These are phyloP conservation scores for Irineochytrium annulatum DNA, from an alignment of 192 early-diverging fungal species.

Conservation along the genomic window DNA sequence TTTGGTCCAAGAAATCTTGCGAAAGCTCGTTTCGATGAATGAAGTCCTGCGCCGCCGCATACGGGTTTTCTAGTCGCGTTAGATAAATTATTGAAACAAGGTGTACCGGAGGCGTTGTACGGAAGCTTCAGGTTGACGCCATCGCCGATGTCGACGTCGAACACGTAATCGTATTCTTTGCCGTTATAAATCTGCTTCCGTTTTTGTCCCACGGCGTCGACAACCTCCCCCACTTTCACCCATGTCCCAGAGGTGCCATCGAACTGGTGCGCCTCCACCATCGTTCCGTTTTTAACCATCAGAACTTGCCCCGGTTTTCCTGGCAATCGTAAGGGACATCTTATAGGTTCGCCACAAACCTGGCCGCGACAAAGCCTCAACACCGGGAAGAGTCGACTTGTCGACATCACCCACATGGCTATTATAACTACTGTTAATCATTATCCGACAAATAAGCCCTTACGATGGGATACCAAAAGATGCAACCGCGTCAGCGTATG, in stretches of 20 bases:
- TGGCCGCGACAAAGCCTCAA: slow-evolving; percentile 65
- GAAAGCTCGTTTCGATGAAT: slow-evolving; percentile 74
- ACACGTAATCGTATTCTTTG: slow-evolving; percentile 95
- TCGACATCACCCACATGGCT: slow-evolving; percentile 71
- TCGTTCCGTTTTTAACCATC: slow-evolving; percentile 75
- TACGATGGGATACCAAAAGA: slow-evolving; percentile 37
- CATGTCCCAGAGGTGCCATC: slow-evolving; percentile 54
- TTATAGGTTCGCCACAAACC: slow-evolving; percentile 33
- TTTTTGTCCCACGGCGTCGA: slow-evolving; percentile 74
- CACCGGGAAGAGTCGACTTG: slow-evolving; percentile 72
- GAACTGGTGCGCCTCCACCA: slow-evolving; percentile 91
- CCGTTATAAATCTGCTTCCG: slow-evolving; percentile 80
- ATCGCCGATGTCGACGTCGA: slow-evolving; percentile 91
- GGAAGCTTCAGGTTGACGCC: slow-evolving; percentile 88
- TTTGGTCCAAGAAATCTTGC: slow-evolving; percentile 83
- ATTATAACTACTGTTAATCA: slow-evolving; percentile 36
- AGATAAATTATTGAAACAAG: neutral
- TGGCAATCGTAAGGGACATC: neutral
- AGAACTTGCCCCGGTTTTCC: slow-evolving; percentile 80
- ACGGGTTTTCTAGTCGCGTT: slow-evolving; percentile 76
- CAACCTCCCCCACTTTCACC: slow-evolving; percentile 89
- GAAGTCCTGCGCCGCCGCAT: slow-evolving; percentile 86
- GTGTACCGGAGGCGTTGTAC: slow-evolving; percentile 73
- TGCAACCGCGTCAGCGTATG: slow-evolving; percentile 41
- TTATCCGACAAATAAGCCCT: slow-evolving; percentile 7